Conservation (phyloP, 106 monocot species). For the Apostasia shenzhenica region DNA sequence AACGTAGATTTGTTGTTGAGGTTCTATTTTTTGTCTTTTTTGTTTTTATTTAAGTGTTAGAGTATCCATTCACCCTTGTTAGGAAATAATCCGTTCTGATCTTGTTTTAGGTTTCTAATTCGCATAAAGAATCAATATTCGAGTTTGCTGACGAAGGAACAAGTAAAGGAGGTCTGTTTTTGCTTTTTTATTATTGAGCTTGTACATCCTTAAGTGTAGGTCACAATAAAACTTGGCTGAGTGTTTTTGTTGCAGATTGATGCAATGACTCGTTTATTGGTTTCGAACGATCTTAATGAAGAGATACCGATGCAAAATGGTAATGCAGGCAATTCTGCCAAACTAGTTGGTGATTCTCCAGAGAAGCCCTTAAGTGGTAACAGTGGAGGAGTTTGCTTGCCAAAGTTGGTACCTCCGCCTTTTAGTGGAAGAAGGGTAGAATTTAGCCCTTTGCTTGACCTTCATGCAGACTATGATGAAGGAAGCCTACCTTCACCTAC, state of each 20-base stretch:
- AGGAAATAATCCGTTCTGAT: not conserved
- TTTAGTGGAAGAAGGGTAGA: conserved; percentile 23
- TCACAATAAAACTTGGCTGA: not conserved
- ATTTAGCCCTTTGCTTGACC: conserved; percentile 66
- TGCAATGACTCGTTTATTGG: conserved; percentile 33
- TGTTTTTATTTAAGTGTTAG: conserved; percentile 3
- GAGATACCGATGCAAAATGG: conserved; percentile 13
- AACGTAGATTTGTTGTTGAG: conserved; percentile 51
- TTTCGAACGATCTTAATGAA: conserved; percentile 22
- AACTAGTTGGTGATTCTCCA: conserved; percentile 3
- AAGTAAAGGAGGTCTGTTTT: conserved; percentile 62
- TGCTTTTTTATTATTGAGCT: not conserved
- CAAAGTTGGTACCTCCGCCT: conserved; percentile 31
- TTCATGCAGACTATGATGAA: conserved; percentile 85
- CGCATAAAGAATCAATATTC: conserved; percentile 63
- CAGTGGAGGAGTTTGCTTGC: conserved; percentile 5
- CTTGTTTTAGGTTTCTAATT: conserved; percentile 54
- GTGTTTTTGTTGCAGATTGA: conserved; percentile 53
- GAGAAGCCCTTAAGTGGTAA: conserved; percentile 10
- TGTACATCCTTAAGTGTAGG: not conserved
- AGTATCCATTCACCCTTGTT: not conserved
- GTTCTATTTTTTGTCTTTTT: conserved; percentile 18
- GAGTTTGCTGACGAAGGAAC: conserved; percentile 44
- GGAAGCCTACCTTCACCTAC: conserved; percentile 92
- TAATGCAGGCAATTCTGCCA: conserved; percentile 4